Evolutionary conservation across 2,329 filamentous ascomycete species (phyloP).

Genomic region (Colletotrichum cuscutae): DNA sequence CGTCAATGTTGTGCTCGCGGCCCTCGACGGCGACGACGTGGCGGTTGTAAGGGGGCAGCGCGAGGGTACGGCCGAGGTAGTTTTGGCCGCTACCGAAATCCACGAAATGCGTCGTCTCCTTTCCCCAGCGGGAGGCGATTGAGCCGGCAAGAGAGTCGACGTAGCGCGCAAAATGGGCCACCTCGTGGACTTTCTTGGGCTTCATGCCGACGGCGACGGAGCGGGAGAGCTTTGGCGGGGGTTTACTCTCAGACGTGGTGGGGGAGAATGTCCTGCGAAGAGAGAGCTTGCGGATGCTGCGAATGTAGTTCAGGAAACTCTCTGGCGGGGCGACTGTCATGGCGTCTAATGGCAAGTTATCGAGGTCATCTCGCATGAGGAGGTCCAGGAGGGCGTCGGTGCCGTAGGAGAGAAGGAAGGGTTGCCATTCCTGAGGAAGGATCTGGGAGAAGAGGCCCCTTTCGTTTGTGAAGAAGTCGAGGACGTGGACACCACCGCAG

Average conservation of each 20-base stretch:
- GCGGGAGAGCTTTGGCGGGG: slow-evolving; percentile 70
- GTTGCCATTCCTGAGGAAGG: slow-evolving; percentile 82
- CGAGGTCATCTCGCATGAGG: slow-evolving; percentile 81
- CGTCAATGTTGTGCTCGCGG: slow-evolving; percentile 84
- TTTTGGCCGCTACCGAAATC: slow-evolving; percentile 98
- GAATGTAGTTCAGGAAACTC: slow-evolving; percentile 78
- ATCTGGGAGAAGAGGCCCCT: slow-evolving; percentile 84
- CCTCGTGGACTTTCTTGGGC: slow-evolving; percentile 94
- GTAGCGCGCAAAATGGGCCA: slow-evolving; percentile 88
- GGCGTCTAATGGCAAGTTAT: slow-evolving; percentile 42
- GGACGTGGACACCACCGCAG: slow-evolving; percentile 96
- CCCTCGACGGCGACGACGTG: slow-evolving; percentile 93
- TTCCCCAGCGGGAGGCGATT: slow-evolving; percentile 66
- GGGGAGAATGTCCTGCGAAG: slow-evolving; percentile 69
- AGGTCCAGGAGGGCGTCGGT: slow-evolving; percentile 83
- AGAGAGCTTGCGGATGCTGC: slow-evolving; percentile 74
- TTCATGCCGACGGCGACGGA: slow-evolving; percentile 92
- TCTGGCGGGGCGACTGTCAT: slow-evolving; percentile 52
- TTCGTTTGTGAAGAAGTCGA: slow-evolving; percentile 92
- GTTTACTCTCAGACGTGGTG: slow-evolving; percentile 46
- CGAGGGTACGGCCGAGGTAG: slow-evolving; percentile 89
- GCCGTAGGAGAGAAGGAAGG: slow-evolving; percentile 77
- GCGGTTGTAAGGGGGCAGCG: slow-evolving; percentile 85
- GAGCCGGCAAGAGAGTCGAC: slow-evolving; percentile 70
- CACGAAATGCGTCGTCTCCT: slow-evolving; percentile 83